These are phyloP conservation scores for Chlamydomonas sp. DNA, from an alignment of 139 green algal genomes.

Conservation along the genomic window DNA sequence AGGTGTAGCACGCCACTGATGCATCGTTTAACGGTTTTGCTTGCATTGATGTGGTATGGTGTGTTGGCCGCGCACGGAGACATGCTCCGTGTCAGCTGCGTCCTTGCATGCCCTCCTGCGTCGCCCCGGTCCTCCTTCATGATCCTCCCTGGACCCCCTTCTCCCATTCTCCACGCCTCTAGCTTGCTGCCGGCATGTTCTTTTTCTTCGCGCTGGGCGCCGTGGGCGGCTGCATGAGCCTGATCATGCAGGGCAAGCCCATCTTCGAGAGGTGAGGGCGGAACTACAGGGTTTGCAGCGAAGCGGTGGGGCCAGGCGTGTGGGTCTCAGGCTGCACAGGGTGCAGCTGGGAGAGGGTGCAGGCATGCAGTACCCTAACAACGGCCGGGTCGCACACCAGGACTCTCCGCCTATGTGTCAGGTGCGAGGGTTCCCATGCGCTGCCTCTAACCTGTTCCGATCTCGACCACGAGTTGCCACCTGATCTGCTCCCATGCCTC, in stretches of 20 bases:
- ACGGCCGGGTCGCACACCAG: too few relatives aligned
- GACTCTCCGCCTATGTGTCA: too few relatives aligned
- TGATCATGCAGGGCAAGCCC: conserved; percentile 81
- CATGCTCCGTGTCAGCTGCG: too few relatives aligned
- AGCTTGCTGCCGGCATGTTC: conserved; percentile 79
- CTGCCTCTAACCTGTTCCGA: not conserved
- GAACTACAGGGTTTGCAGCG: not conserved
- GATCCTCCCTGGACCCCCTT: not conserved
- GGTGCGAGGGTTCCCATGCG: too few relatives aligned
- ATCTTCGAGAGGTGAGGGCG: conserved; percentile 65
- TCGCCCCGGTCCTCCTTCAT: too few relatives aligned
- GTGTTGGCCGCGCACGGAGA: too few relatives aligned
- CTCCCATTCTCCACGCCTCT: not conserved
- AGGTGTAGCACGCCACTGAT: too few relatives aligned
- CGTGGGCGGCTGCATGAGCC: conserved; percentile 75
- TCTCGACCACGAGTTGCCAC: not conserved
- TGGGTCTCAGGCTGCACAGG: not conserved
- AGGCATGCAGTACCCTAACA: too few relatives aligned
- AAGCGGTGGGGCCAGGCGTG: not conserved
- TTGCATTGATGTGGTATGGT: too few relatives aligned
- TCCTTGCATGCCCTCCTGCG: too few relatives aligned
- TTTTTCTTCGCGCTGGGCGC: conserved; percentile 85
- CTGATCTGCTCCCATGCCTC: not conserved
- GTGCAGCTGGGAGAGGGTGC: too few relatives aligned
- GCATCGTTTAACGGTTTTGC: too few relatives aligned